Conservation (phyloP, 2,329 filamentous ascomycete genomes). For the Sclerotinia glacialis region DNA sequence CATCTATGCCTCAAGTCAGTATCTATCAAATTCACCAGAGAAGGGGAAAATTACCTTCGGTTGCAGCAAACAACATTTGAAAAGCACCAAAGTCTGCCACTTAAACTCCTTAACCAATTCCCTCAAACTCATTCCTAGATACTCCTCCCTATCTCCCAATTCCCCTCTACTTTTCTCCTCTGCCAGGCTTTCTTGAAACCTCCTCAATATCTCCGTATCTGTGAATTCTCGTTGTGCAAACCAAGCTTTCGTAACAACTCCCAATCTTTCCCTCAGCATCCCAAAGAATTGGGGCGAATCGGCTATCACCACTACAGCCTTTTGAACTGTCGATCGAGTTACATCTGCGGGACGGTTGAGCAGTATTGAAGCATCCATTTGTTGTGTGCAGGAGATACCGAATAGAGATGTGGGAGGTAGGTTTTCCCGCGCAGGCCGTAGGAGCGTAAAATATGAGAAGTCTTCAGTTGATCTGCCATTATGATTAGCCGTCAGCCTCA, state of each 20-base stretch:
- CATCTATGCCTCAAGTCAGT: conserved; percentile 61
- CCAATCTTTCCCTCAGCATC: conserved; percentile 82
- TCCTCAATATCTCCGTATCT: conserved; percentile 82
- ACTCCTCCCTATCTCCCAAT: conserved; percentile 75
- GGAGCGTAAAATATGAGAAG: conserved; percentile 96
- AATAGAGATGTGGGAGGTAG: conserved; percentile 78
- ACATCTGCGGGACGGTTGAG: conserved; percentile 81
- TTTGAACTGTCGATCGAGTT: conserved; percentile 96
- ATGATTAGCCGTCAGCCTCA: conserved; percentile 16
- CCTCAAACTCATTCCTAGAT: conserved; percentile 81
- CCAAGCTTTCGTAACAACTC: conserved; percentile 91
- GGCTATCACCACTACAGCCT: conserved; percentile 93
- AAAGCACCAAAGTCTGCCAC: conserved; percentile 87
- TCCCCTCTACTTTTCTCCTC: conserved; percentile 63
- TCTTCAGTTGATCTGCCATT: conserved; percentile 74
- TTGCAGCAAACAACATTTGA: conserved; percentile 91
- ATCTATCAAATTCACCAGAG: background rate
- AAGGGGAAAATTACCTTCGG: conserved; percentile 66
- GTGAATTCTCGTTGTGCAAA: conserved; percentile 92
- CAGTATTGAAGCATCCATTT: conserved; percentile 77
- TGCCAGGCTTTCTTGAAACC: conserved; percentile 85
- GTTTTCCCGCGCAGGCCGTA: conserved; percentile 56
- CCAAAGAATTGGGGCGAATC: conserved; percentile 89
- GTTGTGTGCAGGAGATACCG: conserved; percentile 91
- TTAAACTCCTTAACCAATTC: conserved; percentile 94